Evolutionary conservation across 306 rosid genomes (phyloP).

Genomic region (Cucumis melo): DNA sequence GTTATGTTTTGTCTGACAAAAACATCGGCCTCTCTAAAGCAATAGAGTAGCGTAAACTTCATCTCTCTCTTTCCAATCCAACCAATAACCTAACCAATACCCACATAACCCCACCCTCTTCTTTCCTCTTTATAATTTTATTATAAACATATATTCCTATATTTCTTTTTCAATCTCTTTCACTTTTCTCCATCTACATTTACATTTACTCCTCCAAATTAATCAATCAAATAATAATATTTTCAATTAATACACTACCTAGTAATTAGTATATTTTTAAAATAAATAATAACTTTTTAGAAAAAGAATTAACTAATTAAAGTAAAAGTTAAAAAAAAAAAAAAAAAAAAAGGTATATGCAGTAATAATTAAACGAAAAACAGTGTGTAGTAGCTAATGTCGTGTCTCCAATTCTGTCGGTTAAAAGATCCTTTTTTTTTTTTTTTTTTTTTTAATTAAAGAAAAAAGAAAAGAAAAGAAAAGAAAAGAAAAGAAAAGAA

Average conservation of each 20-base stretch:
- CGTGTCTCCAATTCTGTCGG: conserved; percentile 21
- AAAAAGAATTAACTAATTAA: too few species aligned
- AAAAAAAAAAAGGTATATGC: not conserved
- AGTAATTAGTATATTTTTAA: too few species aligned
- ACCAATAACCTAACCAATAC: conserved; percentile 25
- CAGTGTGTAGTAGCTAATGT: not conserved
- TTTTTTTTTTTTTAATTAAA: not conserved
- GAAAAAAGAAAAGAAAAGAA: not conserved
- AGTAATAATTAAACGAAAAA: conserved; percentile 1
- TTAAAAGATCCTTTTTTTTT: conserved; percentile 13
- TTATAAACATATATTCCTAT: not conserved
- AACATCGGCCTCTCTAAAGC: not conserved
- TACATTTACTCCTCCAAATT: too few species aligned
- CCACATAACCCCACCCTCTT: conserved; percentile 7
- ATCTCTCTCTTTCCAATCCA: conserved; percentile 65
- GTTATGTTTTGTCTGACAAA: not conserved
- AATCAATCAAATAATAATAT: too few species aligned
- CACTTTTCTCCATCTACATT: too few species aligned
- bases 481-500: not conserved
- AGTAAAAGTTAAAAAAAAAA: too few species aligned
- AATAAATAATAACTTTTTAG: too few species aligned
- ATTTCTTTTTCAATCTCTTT: too few species aligned
- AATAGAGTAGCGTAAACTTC: conserved; percentile 37
- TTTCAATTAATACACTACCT: too few species aligned
- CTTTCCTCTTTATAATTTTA: not conserved